Conservation (phyloP, 495 filamentous ascomycete genomes). For the Talaromyces liani region DNA sequence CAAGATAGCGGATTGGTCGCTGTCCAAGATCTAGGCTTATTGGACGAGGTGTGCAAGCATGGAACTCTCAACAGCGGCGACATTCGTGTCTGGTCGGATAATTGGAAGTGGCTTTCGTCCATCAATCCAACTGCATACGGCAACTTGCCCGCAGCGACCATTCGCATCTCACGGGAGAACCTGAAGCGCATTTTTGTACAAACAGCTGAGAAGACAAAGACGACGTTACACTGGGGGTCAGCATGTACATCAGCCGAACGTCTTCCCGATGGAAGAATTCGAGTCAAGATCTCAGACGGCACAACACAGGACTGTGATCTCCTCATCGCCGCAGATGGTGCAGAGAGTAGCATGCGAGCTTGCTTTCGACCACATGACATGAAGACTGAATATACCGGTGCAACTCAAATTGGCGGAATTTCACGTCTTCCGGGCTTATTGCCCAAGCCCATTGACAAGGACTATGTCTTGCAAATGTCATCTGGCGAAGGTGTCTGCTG, state of each 20-base stretch:
- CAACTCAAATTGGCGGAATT: constrained; percentile 20
- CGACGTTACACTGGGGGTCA: constrained; percentile 4
- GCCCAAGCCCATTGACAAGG: constrained; percentile 17
- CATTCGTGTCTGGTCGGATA: constrained; percentile 20
- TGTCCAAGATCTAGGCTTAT: constrained; percentile 19
- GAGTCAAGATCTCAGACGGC: constrained; percentile 5
- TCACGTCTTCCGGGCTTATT: constrained; percentile 17
- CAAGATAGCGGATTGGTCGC: constrained; percentile 17
- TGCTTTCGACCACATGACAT: constrained; percentile 23
- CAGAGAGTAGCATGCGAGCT: constrained; percentile 28
- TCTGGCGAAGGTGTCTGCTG: constrained; percentile 21
- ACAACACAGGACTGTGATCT: constrained; percentile 25
- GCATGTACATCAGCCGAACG: background rate
- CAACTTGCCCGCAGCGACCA: constrained; percentile 12
- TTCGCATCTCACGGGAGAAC: constrained; percentile 17
- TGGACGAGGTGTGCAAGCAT: constrained; percentile 9
- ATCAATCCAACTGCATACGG: constrained; percentile 10
- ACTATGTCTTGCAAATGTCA: constrained; percentile 24
- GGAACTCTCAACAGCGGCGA: constrained; percentile 13
- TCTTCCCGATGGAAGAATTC: constrained; percentile 9
- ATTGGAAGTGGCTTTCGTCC: constrained; percentile 17
- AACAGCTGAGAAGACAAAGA: constrained; percentile 9
- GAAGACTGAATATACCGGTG: constrained; percentile 22
- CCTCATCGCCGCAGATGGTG: constrained; percentile 30
- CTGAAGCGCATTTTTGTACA: constrained; percentile 17